Conservation (phyloP, 352 stramenopile genomes). For the Pythium biforme region DNA sequence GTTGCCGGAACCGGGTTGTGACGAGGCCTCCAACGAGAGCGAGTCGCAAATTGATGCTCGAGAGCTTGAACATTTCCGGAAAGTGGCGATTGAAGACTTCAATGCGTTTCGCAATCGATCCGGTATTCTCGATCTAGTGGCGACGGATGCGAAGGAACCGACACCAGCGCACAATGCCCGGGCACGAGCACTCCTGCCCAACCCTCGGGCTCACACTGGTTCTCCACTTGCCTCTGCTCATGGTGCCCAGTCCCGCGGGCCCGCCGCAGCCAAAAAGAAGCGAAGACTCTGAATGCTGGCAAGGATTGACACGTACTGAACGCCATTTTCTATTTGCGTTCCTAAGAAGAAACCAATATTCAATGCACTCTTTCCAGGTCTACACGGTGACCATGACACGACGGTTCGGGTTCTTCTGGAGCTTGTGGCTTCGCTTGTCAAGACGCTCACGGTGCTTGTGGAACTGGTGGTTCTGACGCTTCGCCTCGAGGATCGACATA, state of each 20-base stretch:
- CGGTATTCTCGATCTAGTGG: background rate
- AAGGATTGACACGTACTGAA: background rate
- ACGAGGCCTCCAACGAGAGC: background rate
- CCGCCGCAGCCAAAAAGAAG: conserved; percentile 23
- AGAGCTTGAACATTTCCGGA: background rate
- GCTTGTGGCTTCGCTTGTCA: conserved; percentile 81
- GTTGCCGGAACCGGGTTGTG: conserved; percentile 5
- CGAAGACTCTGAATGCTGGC: conserved; percentile 17
- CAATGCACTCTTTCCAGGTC: conserved; percentile 15
- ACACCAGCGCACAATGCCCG: background rate
- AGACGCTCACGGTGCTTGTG: conserved; percentile 79
- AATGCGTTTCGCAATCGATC: conserved; percentile 39
- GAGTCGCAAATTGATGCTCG: background rate
- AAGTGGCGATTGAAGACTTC: conserved; percentile 25
- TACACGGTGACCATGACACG: conserved; percentile 77
- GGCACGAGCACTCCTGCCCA: too few species aligned
- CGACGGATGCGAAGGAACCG: background rate
- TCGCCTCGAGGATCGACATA: conserved; percentile 70
- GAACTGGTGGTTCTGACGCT: conserved; percentile 69
- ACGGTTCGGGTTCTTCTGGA: conserved; percentile 84
- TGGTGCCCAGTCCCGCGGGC: background rate
- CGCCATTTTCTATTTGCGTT: conserved; percentile 16
- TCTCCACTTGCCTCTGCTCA: too few species aligned
- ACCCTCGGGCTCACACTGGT: too few species aligned
- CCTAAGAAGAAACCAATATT: conserved; percentile 20